Evolutionary conservation across 345 rosid genomes (phyloP).

Genomic region (Noccaea bulbosa): DNA sequence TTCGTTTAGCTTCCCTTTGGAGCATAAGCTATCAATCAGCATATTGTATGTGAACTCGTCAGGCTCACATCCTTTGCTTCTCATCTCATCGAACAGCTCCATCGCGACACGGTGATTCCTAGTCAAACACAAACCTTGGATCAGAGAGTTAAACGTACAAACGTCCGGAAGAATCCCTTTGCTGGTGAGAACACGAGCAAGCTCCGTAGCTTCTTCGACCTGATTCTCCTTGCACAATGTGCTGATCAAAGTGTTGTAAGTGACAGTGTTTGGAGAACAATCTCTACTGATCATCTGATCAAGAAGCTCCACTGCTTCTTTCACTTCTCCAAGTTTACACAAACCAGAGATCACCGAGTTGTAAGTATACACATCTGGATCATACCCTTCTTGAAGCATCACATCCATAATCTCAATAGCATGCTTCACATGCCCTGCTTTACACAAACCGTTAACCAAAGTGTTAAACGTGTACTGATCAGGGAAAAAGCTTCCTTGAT

Average conservation of each 20-base stretch:
- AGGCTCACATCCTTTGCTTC: conserved; percentile 75
- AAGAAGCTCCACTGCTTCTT: conserved; percentile 77
- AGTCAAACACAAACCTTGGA: conserved; percentile 77
- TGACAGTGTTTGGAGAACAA: conserved; percentile 82
- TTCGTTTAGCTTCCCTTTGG: conserved; percentile 63
- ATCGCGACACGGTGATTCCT: conserved; percentile 59
- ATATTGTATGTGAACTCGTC: conserved; percentile 83
- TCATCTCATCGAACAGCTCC: conserved; percentile 86
- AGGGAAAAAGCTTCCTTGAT: conserved; percentile 66
- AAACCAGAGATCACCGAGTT: conserved; percentile 83
- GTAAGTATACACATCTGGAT: conserved; percentile 80
- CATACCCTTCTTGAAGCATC: conserved; percentile 88
- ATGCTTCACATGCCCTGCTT: conserved; percentile 76
- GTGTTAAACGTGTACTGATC: conserved; percentile 84
- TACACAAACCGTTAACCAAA: conserved; percentile 82
- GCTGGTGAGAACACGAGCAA: conserved; percentile 65
- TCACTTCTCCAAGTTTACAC: conserved; percentile 78
- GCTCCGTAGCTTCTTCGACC: conserved; percentile 73
- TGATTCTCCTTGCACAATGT: conserved; percentile 83
- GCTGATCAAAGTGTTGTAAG: conserved; percentile 88
- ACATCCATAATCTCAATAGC: conserved; percentile 78
- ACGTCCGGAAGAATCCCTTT: conserved; percentile 74
- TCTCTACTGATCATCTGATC: conserved; percentile 80
- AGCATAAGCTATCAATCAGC: conserved; percentile 81
- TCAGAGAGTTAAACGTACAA: conserved; percentile 71